A percentile compares a stretch with the other conserved stretches of the same genome.
These are phyloP conservation scores for Kazachstania martiniae DNA, from an alignment of 805 yeast species.

Conservation along the genomic window DNA sequence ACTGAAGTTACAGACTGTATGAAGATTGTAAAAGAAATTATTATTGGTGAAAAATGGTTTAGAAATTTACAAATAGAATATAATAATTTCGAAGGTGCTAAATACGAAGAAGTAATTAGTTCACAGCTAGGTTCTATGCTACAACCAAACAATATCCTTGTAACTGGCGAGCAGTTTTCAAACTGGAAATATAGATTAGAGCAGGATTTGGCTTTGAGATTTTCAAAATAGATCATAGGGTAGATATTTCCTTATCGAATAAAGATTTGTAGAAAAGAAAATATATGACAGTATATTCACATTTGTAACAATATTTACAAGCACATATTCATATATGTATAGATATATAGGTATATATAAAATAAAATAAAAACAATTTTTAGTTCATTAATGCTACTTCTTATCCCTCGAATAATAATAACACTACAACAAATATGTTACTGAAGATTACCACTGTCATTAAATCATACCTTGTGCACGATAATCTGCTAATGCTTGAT, in stretches of 20 bases:
- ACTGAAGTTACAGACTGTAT: conserved; percentile 44
- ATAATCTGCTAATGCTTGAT: conserved; percentile 41
- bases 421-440: background rate
- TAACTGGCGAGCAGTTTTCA: conserved; percentile 23
- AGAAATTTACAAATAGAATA: conserved; percentile 39
- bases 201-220: conserved; percentile 20
- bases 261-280: too few species aligned
- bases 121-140: conserved; percentile 29
- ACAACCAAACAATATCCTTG: conserved; percentile 24
- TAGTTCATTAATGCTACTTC: too few species aligned
- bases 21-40: conserved; percentile 40
- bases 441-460: background rate
- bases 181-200: conserved; percentile 27
- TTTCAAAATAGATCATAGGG: too few species aligned
- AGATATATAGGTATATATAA: too few species aligned
- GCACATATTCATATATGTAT: too few species aligned
- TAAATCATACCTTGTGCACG: conserved; percentile 26
- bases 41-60: conserved; percentile 54
- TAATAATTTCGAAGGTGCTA: conserved; percentile 24
- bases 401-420: background rate
- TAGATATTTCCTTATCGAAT: too few species aligned
- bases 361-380: too few species aligned
- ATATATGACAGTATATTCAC: too few species aligned
- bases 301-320: too few species aligned
- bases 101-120: conserved; percentile 16